Percentiles rank a stretch among this genome's conserved stretches.
These are phyloP conservation scores for Acanthamoeba rhysodes DNA, from an alignment of 208 protist species.

Conservation along the genomic window DNA sequence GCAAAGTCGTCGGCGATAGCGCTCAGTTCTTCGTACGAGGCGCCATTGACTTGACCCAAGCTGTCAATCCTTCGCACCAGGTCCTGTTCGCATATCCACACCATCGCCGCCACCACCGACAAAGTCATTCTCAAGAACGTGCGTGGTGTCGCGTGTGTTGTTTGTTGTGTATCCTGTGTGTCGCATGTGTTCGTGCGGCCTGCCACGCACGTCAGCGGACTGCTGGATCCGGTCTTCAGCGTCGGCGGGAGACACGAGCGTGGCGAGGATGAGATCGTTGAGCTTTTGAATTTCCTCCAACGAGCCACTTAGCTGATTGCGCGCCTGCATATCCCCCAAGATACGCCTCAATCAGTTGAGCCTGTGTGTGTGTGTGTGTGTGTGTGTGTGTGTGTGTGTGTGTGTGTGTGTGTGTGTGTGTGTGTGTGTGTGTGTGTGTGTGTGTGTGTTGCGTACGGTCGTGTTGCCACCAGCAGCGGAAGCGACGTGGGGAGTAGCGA, in stretches of 20 bases:
- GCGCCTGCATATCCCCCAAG: not conserved
- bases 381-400: too few species aligned
- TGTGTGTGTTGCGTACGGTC: not conserved
- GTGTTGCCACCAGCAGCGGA: not conserved
- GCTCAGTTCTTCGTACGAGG: conserved; percentile 26
- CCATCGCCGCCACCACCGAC: not conserved
- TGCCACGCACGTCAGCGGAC: not conserved
- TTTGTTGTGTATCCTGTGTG: not conserved
- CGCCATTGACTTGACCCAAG: not conserved
- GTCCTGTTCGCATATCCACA: not conserved
- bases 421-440: too few species aligned
- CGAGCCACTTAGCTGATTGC: not conserved
- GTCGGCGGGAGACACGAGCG: conserved; percentile 6
- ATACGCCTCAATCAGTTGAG: not conserved
- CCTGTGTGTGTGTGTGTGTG: too few species aligned
- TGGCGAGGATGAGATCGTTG: conserved; percentile 9
- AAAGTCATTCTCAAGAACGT: not conserved
- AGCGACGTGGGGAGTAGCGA: not conserved
- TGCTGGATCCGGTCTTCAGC: conserved; percentile 4
- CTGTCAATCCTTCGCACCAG: conserved; percentile 30
- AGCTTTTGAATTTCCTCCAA: conserved; percentile 47
- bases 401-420: too few species aligned
- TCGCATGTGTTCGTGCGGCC: not conserved
- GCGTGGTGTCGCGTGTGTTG: not conserved
- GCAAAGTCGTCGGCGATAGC: conserved; percentile 50